These are phyloP conservation scores for Crithidia thermophila DNA, from an alignment of 208 protist genomes.

Conservation along the genomic window DNA sequence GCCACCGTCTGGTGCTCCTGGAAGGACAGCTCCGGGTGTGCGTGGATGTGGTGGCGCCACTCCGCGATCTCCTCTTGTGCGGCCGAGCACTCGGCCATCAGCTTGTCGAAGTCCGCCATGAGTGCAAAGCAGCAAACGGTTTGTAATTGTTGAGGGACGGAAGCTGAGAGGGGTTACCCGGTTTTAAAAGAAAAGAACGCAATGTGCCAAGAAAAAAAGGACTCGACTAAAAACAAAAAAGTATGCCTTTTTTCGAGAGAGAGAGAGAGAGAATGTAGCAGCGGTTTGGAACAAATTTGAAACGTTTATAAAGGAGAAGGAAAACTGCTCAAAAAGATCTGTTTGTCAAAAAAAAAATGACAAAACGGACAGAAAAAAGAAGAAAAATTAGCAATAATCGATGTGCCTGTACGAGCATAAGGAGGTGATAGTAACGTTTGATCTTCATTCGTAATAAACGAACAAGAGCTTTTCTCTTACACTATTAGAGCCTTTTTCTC, in stretches of 20 bases:
- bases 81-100: conserved; percentile 29
- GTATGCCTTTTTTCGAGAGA: background rate
- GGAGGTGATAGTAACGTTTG: background rate
- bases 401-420: too few relatives aligned
- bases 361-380: background rate
- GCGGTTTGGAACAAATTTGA: too few relatives aligned
- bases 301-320: background rate
- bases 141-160: too few relatives aligned
- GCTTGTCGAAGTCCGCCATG: conserved; percentile 23
- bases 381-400: background rate
- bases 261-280: background rate
- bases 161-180: too few relatives aligned
- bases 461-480: background rate
- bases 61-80: conserved; percentile 22
- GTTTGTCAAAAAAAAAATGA: background rate
- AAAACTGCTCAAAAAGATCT: background rate
- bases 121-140: background rate
- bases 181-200: too few relatives aligned
- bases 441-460: background rate
- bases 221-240: background rate
- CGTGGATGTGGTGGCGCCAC: conserved; percentile 47
- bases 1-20: conserved; percentile 51
- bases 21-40: conserved; percentile 46
- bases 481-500: too few relatives aligned
- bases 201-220: too few relatives aligned